phyloP scores from a whole-genome alignment of 805 yeast genomes.

The Grigorovia transvaalensis region DNA sequence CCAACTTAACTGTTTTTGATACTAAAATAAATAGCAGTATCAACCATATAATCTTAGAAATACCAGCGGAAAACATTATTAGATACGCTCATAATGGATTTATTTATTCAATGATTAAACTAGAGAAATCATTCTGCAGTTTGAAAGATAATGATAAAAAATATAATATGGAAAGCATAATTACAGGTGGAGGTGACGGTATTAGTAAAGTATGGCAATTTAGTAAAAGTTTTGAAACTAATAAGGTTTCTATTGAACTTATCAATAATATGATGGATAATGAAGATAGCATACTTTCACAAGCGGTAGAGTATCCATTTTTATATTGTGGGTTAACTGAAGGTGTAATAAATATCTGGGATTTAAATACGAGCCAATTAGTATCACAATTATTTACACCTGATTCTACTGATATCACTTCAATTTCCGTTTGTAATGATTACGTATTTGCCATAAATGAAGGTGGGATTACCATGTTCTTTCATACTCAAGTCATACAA shows the following conservation, averaged over 20 bases:
- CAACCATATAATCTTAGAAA: constrained; percentile 41
- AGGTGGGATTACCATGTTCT: constrained; percentile 38
- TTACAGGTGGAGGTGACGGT: constrained; percentile 90
- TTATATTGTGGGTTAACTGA: constrained; percentile 74
- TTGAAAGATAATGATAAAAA: not conserved
- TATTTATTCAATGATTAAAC: constrained; percentile 50
- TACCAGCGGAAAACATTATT: constrained; percentile 54
- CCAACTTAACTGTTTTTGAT: not conserved
- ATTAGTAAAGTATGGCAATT: constrained; percentile 69
- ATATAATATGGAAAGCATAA: constrained; percentile 28
- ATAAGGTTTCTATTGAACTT: constrained; percentile 8
- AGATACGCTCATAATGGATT: constrained; percentile 89
- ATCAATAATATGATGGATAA: constrained; percentile 33
- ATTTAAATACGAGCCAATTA: constrained; percentile 69
- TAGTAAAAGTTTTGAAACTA: constrained; percentile 8
- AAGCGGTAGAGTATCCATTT: constrained; percentile 53
- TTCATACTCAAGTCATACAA: constrained; percentile 33
- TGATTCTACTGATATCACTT: constrained; percentile 41
- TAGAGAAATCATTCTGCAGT: not conserved
- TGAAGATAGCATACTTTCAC: constrained; percentile 61
- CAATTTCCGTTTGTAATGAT: constrained; percentile 29
- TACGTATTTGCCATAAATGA: constrained; percentile 27
- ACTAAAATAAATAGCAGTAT: not conserved
- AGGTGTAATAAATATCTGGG: constrained; percentile 78
- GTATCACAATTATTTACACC: constrained; percentile 34